Base-by-base conservation (phyloP, 2,329 filamentous ascomycete species). In the Chrysoporthe cubensis region DNA sequence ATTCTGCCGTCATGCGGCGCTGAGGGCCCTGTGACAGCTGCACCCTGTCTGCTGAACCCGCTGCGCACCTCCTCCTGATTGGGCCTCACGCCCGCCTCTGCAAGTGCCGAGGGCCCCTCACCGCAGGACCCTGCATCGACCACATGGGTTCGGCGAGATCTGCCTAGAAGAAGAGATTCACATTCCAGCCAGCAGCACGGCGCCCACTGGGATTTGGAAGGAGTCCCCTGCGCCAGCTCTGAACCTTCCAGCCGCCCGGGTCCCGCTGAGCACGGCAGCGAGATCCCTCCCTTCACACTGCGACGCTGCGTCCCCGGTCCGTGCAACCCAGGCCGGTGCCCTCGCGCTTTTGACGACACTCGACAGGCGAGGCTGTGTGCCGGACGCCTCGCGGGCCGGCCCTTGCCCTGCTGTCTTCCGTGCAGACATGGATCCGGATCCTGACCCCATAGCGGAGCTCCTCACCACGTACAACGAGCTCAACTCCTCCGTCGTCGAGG, bases 401-500 rank as follows among this genome's bases (percentile, higher is more conserved):
- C 67, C 58, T 61, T 59, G 66, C 56, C 46, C 57, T 57, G 48
- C 32, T 26, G 14, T 40, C 62, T 54, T 59, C 37, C 37, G 43
- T 11, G 59, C 64, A 8, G 61, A 32, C 50, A 71, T 71, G 69
- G 65, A 65, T 5, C n/a, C 6, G 16, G 9, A 32, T 34, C n/a
- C 42, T 50, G 83, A 85, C 69, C 79, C 84, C 14, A 77, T 86
- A 67, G 76, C 74, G 32, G 83, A 86, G 67, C 84, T 94, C 32
- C 85, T 95, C 71, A 83, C 81, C 13, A 87, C 84, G n/a, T 94
- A 92, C 78, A 87, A 91, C 74, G 91, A 93, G 72, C 85, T 94
- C 65, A 95, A 95, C 75, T 78, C 83, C 66, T 76, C 80, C 32
- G 73, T 74, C 18, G 82, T 94, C 66, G 85, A 91, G 58, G 87